Conservation (phyloP, 371 early-diverging fungal species). For the Lichtheimia ornata region DNA sequence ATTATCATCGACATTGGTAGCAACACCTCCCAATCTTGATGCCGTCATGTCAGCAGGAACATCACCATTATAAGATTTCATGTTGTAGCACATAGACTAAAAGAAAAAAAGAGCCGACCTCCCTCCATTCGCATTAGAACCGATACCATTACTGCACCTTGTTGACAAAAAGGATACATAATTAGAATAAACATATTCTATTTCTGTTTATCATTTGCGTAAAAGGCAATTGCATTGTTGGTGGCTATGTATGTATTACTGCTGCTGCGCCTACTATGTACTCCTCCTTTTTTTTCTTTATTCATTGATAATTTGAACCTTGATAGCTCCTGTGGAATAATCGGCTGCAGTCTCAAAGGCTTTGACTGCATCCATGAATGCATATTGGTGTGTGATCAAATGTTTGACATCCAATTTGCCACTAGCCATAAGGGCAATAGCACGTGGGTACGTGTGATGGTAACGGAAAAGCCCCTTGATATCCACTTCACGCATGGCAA, state of each 20-base stretch:
- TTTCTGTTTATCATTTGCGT: too few species aligned
- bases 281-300: neutral
- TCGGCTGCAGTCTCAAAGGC: slow-evolving; percentile 43
- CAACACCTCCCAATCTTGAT: slow-evolving; percentile 31
- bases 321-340: slow-evolving; percentile 39
- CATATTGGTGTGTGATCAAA: slow-evolving; percentile 35
- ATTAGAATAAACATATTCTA: too few species aligned
- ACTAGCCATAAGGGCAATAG: slow-evolving; percentile 35
- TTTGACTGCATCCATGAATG: slow-evolving; percentile 41
- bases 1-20: slow-evolving; percentile 36
- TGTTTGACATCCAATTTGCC: slow-evolving; percentile 38
- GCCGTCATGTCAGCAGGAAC: slow-evolving; percentile 10
- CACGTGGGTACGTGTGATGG: slow-evolving; percentile 49
- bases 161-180: too few species aligned
- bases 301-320: slow-evolving; percentile 46
- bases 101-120: too few species aligned
- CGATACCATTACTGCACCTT: too few species aligned
- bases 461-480: slow-evolving; percentile 41
- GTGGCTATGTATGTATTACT: too few species aligned
- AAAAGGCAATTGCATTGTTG: too few species aligned
- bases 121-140: too few species aligned
- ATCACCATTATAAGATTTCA: too few species aligned
- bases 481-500: slow-evolving; percentile 52
- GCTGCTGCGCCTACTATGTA: too few species aligned
- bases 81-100: too few species aligned